Percentiles rank a stretch among this genome's conserved stretches.
Conservation (phyloP, 2,329 filamentous ascomycete genomes). For the Sarocladiaceae sp. region DNA sequence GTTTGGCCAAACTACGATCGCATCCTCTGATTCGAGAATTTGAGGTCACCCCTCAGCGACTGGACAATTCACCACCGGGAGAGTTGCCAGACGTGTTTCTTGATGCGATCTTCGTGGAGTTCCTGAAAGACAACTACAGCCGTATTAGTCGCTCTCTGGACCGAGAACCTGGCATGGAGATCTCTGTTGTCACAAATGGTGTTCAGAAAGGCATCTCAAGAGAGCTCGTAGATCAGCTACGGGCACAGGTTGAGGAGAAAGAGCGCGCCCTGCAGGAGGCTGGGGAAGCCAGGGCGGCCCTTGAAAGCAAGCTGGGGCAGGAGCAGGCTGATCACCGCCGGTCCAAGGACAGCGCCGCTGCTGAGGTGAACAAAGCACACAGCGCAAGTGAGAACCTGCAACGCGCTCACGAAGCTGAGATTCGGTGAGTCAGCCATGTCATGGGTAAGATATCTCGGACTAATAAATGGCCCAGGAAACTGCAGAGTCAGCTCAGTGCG, state of each 20-base stretch:
- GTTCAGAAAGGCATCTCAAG: constrained; percentile 88
- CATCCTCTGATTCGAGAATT: constrained; percentile 80
- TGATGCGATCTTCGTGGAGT: constrained; percentile 80
- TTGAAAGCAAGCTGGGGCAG: constrained; percentile 56
- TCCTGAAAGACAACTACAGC: constrained; percentile 93
- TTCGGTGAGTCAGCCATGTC: constrained; percentile 35
- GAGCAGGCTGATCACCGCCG: constrained; percentile 67
- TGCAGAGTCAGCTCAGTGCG: constrained; percentile 24
- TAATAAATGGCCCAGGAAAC: constrained; percentile 19
- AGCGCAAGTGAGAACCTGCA: constrained; percentile 20
- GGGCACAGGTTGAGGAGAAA: constrained; percentile 69
- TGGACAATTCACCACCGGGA: constrained; percentile 39
- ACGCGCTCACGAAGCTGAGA: constrained; percentile 58
- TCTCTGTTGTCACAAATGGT: constrained; percentile 71
- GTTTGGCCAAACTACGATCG: constrained; percentile 68
- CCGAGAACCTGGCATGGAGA: constrained; percentile 81
- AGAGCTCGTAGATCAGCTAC: constrained; percentile 81
- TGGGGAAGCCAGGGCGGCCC: constrained; percentile 37
- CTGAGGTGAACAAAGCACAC: constrained; percentile 22
- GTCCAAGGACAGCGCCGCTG: constrained; percentile 48
- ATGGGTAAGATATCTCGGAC: constrained; percentile 5
- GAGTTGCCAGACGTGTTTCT: constrained; percentile 76
- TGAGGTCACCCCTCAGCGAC: constrained; percentile 72
- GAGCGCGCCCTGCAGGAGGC: constrained; percentile 44
- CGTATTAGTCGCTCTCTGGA: constrained; percentile 80